Percentiles rank a stretch among this genome's conserved stretches.
phyloP scores from a whole-genome alignment of 257 asterid genomes.

The Osmanthus fragrans region DNA sequence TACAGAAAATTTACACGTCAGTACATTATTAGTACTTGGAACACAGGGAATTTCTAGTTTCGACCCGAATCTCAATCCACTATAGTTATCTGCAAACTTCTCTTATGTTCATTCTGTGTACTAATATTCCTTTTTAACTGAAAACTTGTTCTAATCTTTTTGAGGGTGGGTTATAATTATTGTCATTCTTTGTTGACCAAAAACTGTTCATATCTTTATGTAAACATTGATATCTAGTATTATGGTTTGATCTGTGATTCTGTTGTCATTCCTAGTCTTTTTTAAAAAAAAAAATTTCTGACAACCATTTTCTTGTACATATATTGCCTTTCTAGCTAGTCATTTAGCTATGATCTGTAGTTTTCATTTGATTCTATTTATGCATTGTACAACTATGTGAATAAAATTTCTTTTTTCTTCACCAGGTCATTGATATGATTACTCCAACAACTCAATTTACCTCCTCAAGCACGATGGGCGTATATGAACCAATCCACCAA shows the following conservation, averaged over 20 bases:
- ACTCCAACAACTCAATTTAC: conserved; percentile 72
- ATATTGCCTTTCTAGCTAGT: background rate
- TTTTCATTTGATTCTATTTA: background rate
- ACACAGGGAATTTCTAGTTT: background rate
- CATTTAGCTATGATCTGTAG: background rate
- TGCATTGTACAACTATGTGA: background rate
- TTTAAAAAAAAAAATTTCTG: no score
- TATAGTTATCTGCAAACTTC: no score
- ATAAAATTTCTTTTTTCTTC: background rate
- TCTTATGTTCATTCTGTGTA: no score
- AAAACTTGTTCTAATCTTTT: no score
- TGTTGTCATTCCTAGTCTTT: background rate
- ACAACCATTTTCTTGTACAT: background rate
- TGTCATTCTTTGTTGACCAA: background rate
- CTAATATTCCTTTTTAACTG: no score
- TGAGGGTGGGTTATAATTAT: no score
- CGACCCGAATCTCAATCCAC: no score
- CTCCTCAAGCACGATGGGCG: conserved; percentile 62
- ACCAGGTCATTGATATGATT: conserved; percentile 54
- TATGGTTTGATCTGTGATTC: background rate
- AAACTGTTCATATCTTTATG: background rate
- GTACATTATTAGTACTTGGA: background rate
- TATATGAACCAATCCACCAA: conserved; percentile 69
- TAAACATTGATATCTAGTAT: background rate
- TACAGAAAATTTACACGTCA: background rate